Conservation (phyloP, 1,284 basidiomycete species). For the Microbotryum lychnidis-dioicae region DNA sequence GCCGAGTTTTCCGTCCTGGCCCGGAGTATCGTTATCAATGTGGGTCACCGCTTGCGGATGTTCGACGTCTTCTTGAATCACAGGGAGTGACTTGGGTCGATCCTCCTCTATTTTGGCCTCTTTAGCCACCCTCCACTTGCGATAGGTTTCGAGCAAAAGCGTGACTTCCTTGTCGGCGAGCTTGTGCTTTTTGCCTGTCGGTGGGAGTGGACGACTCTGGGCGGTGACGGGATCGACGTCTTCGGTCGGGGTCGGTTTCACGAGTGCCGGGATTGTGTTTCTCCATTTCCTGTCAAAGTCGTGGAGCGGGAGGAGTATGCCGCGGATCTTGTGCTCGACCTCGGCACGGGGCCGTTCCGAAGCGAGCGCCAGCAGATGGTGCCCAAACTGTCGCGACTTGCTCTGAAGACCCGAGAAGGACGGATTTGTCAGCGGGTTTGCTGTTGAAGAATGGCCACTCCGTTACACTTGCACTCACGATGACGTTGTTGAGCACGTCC, state of each 20-base stretch:
- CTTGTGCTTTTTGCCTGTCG: neutral
- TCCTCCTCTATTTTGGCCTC: conserved; percentile 5
- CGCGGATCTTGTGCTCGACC: conserved; percentile 8
- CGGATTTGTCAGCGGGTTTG: no score
- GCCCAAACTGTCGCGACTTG: conserved; percentile 21
- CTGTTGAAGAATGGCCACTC: neutral
- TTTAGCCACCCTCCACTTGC: conserved; percentile 4
- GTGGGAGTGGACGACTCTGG: no score
- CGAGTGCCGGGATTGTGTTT: neutral
- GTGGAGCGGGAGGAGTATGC: conserved; percentile 20
- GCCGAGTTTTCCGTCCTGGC: neutral
- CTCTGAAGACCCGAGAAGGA: neutral
- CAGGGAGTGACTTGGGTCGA: no score
- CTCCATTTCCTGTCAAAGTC: conserved; percentile 28
- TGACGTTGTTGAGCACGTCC: neutral
- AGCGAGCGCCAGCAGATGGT: conserved; percentile 10
- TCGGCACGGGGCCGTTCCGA: conserved; percentile 3
- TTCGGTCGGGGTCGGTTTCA: neutral
- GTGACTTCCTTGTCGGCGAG: conserved; percentile 2
- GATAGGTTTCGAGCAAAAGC: neutral
- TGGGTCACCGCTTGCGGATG: neutral
- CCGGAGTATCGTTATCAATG: neutral
- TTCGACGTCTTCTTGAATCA: neutral
- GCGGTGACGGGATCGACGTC: neutral
- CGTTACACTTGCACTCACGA: conserved; percentile 10